These are phyloP conservation scores for Saturnispora halmiae DNA, from an alignment of 805 yeast genomes.

Conservation along the genomic window DNA sequence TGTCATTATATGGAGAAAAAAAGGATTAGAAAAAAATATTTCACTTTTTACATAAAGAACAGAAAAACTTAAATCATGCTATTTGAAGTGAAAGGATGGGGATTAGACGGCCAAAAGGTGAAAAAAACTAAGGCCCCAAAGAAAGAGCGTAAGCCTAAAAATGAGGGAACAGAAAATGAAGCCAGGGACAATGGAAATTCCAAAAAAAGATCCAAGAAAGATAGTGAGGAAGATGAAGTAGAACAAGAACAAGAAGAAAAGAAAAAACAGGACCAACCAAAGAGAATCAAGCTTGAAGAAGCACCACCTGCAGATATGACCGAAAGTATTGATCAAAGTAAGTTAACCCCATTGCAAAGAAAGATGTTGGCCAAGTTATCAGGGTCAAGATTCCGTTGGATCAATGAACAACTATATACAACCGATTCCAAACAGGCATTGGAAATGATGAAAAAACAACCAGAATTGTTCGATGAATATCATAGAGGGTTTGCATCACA, in stretches of 20 bases:
- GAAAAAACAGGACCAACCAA: background rate
- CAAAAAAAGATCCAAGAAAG: conserved; percentile 12
- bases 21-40: too few relatives aligned
- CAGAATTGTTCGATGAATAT: conserved; percentile 84
- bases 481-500: conserved; percentile 94
- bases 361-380: conserved; percentile 92
- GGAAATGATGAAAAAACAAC: conserved; percentile 65
- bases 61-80: conserved; percentile 30
- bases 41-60: too few relatives aligned
- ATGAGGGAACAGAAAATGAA: conserved; percentile 15
- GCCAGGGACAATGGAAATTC: too few relatives aligned
- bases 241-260: conserved; percentile 4
- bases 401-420: conserved; percentile 93
- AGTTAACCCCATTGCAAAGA: conserved; percentile 79
- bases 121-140: conserved; percentile 32
- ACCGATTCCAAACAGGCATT: conserved; percentile 71
- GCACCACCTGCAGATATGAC: conserved; percentile 16
- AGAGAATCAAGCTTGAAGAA: conserved; percentile 8
- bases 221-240: conserved; percentile 4
- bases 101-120: conserved; percentile 45
- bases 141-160: conserved; percentile 19
- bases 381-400: conserved; percentile 97
- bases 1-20: too few relatives aligned
- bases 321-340: conserved; percentile 22
- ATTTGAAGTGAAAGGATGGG: conserved; percentile 81